Evolutionary conservation across 306 rosid genomes (phyloP).

Genomic region (Oxytropis ochrocephala): DNA sequence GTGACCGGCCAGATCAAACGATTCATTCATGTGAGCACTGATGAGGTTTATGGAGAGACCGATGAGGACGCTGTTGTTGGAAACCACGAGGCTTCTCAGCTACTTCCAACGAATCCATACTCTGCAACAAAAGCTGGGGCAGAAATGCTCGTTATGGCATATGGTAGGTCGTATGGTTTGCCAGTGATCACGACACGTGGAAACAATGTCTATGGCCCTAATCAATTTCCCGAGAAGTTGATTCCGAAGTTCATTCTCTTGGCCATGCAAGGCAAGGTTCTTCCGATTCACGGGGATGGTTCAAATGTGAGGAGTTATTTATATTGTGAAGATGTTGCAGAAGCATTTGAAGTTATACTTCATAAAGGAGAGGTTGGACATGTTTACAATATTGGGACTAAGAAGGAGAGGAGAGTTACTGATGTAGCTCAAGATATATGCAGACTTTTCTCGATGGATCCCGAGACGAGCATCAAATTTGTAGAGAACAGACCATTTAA

Average conservation of each 20-base stretch:
- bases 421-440: slow-evolving; percentile 84
- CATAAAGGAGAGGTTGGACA: slow-evolving; percentile 96
- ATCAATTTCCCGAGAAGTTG: slow-evolving; percentile 83
- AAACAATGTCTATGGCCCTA: slow-evolving; percentile 88
- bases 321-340: slow-evolving; percentile 91
- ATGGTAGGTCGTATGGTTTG: slow-evolving; percentile 80
- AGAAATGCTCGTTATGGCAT: slow-evolving; percentile 96
- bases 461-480: slow-evolving; percentile 63
- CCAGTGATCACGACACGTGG: slow-evolving; percentile 93
- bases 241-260: slow-evolving; percentile 88
- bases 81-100: slow-evolving; percentile 91
- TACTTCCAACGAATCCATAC: slow-evolving; percentile 87
- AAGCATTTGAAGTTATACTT: slow-evolving; percentile 87
- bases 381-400: slow-evolving; percentile 86
- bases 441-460: slow-evolving; percentile 56
- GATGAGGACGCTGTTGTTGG: slow-evolving; percentile 92
- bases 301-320: slow-evolving; percentile 87
- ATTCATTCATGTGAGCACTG: slow-evolving; percentile 94
- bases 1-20: slow-evolving; percentile 85
- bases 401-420: slow-evolving; percentile 80
- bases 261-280: slow-evolving; percentile 82
- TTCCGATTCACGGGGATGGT: slow-evolving; percentile 93
- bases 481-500: slow-evolving; percentile 92
- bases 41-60: slow-evolving; percentile 93
- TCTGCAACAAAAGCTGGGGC: slow-evolving; percentile 96